Evolutionary conservation across 1,139 yeast genomes (phyloP).

Genomic region (Trichomonascaceae sp.): DNA sequence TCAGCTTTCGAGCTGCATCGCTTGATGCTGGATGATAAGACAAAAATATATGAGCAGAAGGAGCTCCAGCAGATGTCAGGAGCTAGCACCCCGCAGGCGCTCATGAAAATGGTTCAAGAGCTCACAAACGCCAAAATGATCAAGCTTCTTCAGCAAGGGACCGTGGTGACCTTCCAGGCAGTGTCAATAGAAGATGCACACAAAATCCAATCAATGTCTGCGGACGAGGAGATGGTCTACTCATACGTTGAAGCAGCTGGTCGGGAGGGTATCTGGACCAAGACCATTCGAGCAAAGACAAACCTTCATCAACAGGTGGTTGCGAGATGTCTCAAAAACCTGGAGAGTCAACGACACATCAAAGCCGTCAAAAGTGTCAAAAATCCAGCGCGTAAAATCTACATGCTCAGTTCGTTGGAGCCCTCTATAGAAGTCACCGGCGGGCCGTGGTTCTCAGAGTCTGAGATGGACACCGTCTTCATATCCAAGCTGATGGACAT

Average conservation of each 20-base stretch:
- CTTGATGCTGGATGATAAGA: slow-evolving; percentile 35
- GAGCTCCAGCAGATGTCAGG: slow-evolving; percentile 34
- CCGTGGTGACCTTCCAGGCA: slow-evolving; percentile 57
- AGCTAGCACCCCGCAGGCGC: slow-evolving; percentile 9
- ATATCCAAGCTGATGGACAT: slow-evolving; percentile 73
- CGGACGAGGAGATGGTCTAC: slow-evolving; percentile 87
- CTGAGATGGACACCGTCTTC: slow-evolving; percentile 88
- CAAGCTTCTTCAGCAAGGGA: slow-evolving; percentile 50
- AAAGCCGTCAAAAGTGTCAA: slow-evolving; percentile 87
- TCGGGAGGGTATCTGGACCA: slow-evolving; percentile 90
- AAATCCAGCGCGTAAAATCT: slow-evolving; percentile 91
- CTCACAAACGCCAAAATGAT: slow-evolving; percentile 37
- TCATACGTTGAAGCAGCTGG: slow-evolving; percentile 86
- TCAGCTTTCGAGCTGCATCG: slow-evolving; percentile 44
- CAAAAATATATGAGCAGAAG: slow-evolving; percentile 42
- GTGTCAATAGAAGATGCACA: slow-evolving; percentile 26
- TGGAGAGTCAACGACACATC: slow-evolving; percentile 76
- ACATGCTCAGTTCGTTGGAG: slow-evolving; percentile 84
- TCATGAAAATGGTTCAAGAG: slow-evolving; percentile 16
- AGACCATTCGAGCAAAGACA: slow-evolving; percentile 80
- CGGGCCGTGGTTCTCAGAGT: slow-evolving; percentile 98
- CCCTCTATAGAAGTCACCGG: slow-evolving; percentile 96
- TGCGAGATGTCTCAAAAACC: slow-evolving; percentile 63
- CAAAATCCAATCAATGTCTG: slow-evolving; percentile 51
- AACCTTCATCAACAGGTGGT: slow-evolving; percentile 91